A percentile compares a stretch with the other conserved stretches of the same genome.
phyloP scores from a whole-genome alignment of 1,284 basidiomycete species.

The Tranzscheliella williamsii region DNA sequence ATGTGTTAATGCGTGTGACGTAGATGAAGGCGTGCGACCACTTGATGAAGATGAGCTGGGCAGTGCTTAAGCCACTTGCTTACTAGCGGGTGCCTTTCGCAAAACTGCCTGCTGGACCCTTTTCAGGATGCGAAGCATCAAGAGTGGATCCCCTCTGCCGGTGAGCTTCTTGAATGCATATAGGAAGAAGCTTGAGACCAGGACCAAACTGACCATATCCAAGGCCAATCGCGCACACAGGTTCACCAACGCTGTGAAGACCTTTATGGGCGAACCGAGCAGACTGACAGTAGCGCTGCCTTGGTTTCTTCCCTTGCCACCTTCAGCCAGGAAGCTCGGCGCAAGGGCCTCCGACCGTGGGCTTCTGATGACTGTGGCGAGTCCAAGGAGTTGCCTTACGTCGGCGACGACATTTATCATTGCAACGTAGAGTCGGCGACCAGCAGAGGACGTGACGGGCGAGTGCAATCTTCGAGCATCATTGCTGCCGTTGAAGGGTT shows the following conservation, averaged over 20 bases:
- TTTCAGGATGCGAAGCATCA: conserved; percentile 33
- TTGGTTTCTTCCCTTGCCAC: conserved; percentile 6
- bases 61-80: conserved; percentile 11
- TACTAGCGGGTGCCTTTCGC: conserved; percentile 16
- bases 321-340: conserved; percentile 31
- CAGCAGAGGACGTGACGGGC: conserved; percentile 2
- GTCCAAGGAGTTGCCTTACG: conserved; percentile 15
- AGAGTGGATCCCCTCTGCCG: conserved; percentile 52
- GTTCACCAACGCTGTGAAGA: conserved; percentile 41
- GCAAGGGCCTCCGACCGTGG: conserved; percentile 24
- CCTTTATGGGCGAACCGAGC: conserved; percentile 24
- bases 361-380: not conserved
- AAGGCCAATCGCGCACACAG: conserved; percentile 46
- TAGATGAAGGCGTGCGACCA: too few species aligned
- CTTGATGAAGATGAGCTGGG: too few species aligned
- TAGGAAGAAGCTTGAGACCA: conserved; percentile 42
- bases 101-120: conserved; percentile 19
- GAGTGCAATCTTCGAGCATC: conserved; percentile 9
- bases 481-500: conserved; percentile 2
- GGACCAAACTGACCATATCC: conserved; percentile 46
- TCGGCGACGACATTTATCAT: conserved; percentile 28
- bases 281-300: conserved; percentile 15
- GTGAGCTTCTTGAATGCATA: conserved; percentile 40
- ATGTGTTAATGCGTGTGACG: too few species aligned
- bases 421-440: conserved; percentile 14